Evolutionary conservation across 2,329 filamentous ascomycete genomes (phyloP), one percentile per base, ranked within the genome.

Genomic region (Sphaerulina musiva): DNA sequence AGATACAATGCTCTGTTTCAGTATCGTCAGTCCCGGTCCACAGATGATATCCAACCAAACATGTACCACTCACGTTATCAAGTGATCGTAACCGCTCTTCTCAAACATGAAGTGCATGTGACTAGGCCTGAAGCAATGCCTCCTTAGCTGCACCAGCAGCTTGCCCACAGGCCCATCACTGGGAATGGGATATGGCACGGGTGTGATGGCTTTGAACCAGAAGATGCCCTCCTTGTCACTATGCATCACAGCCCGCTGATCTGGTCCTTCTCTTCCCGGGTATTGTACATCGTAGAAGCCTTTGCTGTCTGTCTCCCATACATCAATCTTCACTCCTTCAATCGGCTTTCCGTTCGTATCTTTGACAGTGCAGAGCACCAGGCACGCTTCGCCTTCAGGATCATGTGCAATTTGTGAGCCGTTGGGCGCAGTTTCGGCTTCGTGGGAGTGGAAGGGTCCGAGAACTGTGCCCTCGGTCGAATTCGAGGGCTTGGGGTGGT

Each of bases 71-170:
- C 76, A 91, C 87, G 89, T 95, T 66, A 93, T 85, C 64, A 95
- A 72, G 68, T 85, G 81, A 74, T 95, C 89, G 73, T 81, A 90
- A 0, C 87, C 86, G 34, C 77, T 70, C 75, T 89, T 90, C 67
- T 85, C 82, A 72, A 95, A 90, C 87, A 95, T 93, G 65, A 93
- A 93, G 70, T 93, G 88, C 77, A 92, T 80, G 70, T 93, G 88
- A 17, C 83, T 81, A 1, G 88, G 89, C 49, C 89, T 74, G 74
- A 83, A 91, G 53, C 83, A 82, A 72, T 93, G 89, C n/a, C 89
- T 75, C n/a, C 79, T 77, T 63, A 93, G 68, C 64, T 73, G 69
- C 67, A 75, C 73, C 63, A 93, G 72, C 61, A 93, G 68, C 70
- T 83, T 81, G 0, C 88, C 90, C 1, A 95, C 89, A 0, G 90